Percentiles rank a stretch among this genome's conserved stretches.
phyloP scores from a whole-genome alignment of 2,329 filamentous ascomycete species.

The Aspergillus pseudoterreus region DNA sequence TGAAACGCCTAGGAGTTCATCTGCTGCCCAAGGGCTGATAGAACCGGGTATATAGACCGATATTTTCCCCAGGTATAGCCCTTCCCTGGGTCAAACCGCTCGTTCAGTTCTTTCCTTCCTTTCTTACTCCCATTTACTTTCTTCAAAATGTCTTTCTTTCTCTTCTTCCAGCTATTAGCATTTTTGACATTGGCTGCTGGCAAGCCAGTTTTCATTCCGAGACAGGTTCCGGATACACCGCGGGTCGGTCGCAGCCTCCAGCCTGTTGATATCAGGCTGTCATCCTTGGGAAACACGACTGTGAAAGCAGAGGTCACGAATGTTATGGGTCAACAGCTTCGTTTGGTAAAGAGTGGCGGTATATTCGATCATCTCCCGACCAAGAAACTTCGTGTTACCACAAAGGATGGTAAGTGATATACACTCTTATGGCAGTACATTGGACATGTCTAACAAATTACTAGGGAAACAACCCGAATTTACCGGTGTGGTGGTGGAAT shows the following conservation, averaged over 20 bases:
- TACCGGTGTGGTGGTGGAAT: slow-evolving; percentile 10
- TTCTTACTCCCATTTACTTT: background rate
- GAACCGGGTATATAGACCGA: background rate
- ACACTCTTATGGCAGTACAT: background rate
- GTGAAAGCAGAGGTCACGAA: slow-evolving; percentile 12
- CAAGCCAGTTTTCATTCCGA: slow-evolving; percentile 14
- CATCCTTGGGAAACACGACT: slow-evolving; percentile 11
- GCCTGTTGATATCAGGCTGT: slow-evolving; percentile 8
- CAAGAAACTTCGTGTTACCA: slow-evolving; percentile 11
- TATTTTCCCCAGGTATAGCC: background rate
- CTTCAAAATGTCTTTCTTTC: slow-evolving; percentile 12
- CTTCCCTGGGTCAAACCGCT: background rate
- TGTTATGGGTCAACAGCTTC: slow-evolving; percentile 6
- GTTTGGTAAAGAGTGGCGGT: slow-evolving; percentile 12
- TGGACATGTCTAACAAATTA: background rate
- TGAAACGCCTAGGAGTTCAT: background rate
- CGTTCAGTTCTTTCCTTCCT: slow-evolving; percentile 3
- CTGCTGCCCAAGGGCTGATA: background rate
- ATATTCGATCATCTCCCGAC: slow-evolving; percentile 12
- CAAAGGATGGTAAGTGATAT: slow-evolving; percentile 4
- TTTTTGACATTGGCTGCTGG: slow-evolving; percentile 16
- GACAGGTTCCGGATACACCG: slow-evolving; percentile 10
- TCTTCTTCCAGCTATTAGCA: slow-evolving; percentile 10
- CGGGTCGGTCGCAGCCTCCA: slow-evolving; percentile 6
- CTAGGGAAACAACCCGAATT: slow-evolving; percentile 8